These are phyloP conservation scores for Phaeosphaeriaceae sp. DNA, from an alignment of 2,329 filamentous ascomycete genomes.

Conservation along the genomic window DNA sequence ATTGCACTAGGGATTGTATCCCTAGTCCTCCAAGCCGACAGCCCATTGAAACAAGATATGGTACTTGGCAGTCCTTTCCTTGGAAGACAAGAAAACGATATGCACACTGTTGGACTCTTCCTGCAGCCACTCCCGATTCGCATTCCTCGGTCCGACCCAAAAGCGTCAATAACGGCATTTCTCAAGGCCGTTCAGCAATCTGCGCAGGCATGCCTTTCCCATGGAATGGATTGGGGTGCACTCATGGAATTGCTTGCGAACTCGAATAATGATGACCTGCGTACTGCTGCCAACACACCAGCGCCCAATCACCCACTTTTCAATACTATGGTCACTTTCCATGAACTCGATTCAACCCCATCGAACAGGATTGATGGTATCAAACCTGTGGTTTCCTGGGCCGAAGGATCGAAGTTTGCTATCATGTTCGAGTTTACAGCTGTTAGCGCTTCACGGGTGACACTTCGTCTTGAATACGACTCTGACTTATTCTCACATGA, in stretches of 20 bases:
- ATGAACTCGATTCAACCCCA: conserved; percentile 6
- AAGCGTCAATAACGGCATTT: not conserved
- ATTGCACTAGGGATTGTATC: conserved; percentile 25
- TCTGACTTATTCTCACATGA: too few species aligned
- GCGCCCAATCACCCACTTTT: conserved; percentile 14
- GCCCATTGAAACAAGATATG: conserved; percentile 17
- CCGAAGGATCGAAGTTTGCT: conserved; percentile 27
- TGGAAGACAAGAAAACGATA: conserved; percentile 31
- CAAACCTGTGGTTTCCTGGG: conserved; percentile 5
- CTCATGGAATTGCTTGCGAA: conserved; percentile 6
- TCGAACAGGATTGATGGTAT: conserved; percentile 16
- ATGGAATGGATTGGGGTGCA: conserved; percentile 40
- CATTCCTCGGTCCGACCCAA: conserved; percentile 8
- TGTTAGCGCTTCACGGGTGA: conserved; percentile 2
- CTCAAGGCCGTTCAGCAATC: conserved; percentile 23
- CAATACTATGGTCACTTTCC: conserved; percentile 34
- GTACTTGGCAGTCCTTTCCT: conserved; percentile 36
- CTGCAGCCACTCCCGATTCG: conserved; percentile 40
- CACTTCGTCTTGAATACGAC: conserved; percentile 16
- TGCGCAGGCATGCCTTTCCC: conserved; percentile 31
- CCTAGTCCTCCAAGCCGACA: conserved; percentile 16
- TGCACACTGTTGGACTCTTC: conserved; percentile 36
- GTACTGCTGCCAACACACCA: not conserved
- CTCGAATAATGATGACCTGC: too few species aligned
- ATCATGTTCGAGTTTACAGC: conserved; percentile 24